Base-by-base conservation (phyloP, 139 green algal genomes). In the Dunaliella sp. region DNA sequence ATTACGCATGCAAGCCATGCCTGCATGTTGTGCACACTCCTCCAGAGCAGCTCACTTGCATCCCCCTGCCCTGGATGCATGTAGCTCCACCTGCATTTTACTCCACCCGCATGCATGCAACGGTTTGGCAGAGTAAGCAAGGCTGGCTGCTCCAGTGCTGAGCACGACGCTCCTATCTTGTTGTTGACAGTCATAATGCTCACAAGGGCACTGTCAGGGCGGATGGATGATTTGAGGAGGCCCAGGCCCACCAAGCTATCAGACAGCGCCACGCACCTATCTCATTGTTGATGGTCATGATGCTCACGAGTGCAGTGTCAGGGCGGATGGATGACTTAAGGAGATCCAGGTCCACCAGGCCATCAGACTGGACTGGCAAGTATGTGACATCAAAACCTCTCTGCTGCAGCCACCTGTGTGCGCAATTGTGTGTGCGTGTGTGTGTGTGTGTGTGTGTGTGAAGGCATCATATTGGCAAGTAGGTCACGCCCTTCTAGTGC, bases 211-310 rank as follows among this genome's bases (percentile, higher is more conserved):
- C 97, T 99, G 84, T 99, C 96, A 1, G 91, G 92, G 1, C 95
- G 88, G 25, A 99, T 96, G 38, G 94, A 91, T 0, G 88, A 92
- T 59, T 95, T 75, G 48, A 99, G 90, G 88, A 95, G 86, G 72
- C 96, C 72, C 83, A 98, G 12, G 87, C 97, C 92, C 21, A 99
- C 79, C 81, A 98, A 89, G 0, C 97, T 97, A 81, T 65, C 7
- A 16, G 16, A 30, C 82, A 37, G 22, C 24, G 31, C 3, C 25
- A 59, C 83, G 59, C 90, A 86, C 95, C 97, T 82, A 99, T 99
- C 92, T 99, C 97, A 87, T 99, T 99, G 93, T 99, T 99, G 38
- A 99, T 95, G 3, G 94, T 90, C 97, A 99, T 99, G 65, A 99
- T 88, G 2, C 93, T 98, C 3, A 98, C 96, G 7, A 99, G 37